Evolutionary conservation across 2,329 filamentous ascomycete species (phyloP).

Genomic region (Fusarium veterinarium): DNA sequence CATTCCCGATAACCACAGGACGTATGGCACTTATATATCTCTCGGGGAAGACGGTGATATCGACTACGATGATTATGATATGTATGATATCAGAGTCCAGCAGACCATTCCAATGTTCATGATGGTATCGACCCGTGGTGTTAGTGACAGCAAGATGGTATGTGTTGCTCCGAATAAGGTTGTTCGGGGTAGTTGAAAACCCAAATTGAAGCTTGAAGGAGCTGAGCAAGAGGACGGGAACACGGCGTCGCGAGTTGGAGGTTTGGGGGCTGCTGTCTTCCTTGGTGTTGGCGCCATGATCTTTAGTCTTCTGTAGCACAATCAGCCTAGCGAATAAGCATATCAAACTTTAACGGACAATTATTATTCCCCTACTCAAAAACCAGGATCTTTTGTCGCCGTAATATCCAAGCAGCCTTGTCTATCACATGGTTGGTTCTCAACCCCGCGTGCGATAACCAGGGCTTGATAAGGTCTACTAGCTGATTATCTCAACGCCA

Average conservation of each 20-base stretch:
- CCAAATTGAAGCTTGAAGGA: background rate
- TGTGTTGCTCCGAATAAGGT: background rate
- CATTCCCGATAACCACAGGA: background rate
- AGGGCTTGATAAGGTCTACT: background rate
- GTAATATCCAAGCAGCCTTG: background rate
- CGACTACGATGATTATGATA: background rate
- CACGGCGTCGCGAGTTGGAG: background rate
- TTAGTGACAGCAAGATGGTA: background rate
- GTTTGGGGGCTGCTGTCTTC: background rate
- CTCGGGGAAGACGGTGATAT: background rate
- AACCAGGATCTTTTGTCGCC: background rate
- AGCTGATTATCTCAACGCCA: rapidly evolving
- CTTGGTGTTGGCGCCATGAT: background rate
- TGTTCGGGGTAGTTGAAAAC: background rate
- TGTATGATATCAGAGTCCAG: background rate
- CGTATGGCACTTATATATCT: rapidly evolving
- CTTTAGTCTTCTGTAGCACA: background rate
- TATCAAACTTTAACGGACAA: background rate
- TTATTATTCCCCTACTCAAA: background rate
- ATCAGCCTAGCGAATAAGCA: background rate
- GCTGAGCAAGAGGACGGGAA: background rate
- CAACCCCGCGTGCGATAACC: background rate
- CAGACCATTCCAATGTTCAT: background rate
- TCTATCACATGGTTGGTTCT: background rate
- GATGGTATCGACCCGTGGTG: rapidly evolving